Evolutionary conservation across 2,329 filamentous ascomycete species (phyloP), one percentile per base, ranked within the genome.

Genomic region (Colletotrichum sp.): DNA sequence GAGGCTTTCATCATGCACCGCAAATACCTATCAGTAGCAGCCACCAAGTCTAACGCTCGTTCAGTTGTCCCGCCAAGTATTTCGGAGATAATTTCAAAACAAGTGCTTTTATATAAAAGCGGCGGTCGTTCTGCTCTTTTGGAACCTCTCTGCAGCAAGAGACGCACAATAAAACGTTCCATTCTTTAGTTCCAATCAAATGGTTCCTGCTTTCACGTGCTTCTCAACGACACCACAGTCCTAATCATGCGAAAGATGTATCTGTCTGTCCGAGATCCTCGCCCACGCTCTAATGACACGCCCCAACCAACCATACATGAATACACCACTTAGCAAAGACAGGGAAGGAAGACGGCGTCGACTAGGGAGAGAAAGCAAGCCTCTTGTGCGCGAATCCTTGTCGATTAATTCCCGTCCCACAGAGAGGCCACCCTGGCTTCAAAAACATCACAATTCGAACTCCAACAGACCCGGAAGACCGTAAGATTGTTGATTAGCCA

Each of bases 251-350:
- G 5, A 48, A 1, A n/a, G 8, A 11, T 7, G 19, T 12, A 2
- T 11, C 2, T 48, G 8, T 9, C 39, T n/a, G 4, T 48, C 8
- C 9, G 8, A n/a, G 19, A 48, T 4, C 3, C 44, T 3, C 3
- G 11, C 19, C 3, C n/a, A 22, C 11, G 2, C 0, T 22, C 11
- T 48, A 13, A 22, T 3, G 4, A 7, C 0, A 22, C 3, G 44
- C 0, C 9, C 3, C 19, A 4, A 44, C 0, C 39, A 44, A 12
- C 39, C 0, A 3, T 13, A 12, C 0, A 48, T n/a, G 19, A 48
- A 48, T 48, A 22, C 1, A 13, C 44, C 44, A 44, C 16, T 4
- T 19, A 48, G 39, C 3, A 48, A 48, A 48, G 39, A n/a, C 44
- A 48, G 44, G n/a, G 11, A 22, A 48, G 44, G 6, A 48, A 48